Conservation (phyloP, 2,329 filamentous ascomycete genomes). For the Ophiocordyceps camponoti-saundersi region DNA sequence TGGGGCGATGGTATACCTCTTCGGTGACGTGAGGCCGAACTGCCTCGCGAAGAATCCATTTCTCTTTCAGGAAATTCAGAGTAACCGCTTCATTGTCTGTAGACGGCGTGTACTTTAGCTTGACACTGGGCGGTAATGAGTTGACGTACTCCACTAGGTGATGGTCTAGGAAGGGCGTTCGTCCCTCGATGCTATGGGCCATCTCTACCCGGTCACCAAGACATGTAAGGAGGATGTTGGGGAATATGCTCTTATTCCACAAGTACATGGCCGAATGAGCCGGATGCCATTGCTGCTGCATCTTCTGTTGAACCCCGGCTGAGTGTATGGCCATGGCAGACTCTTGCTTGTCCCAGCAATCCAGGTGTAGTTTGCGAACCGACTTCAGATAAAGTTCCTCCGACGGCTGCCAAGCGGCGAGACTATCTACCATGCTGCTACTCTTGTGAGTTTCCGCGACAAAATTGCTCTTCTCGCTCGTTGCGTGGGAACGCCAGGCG, state of each 20-base stretch:
- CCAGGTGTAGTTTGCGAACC: not conserved
- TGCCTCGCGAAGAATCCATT: slow-evolving; percentile 34
- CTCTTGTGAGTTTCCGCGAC: not conserved
- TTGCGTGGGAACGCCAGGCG: not conserved
- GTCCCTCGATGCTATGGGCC: slow-evolving; percentile 17
- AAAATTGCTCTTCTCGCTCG: not conserved
- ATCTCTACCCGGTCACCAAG: slow-evolving; percentile 18
- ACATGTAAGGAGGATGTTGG: slow-evolving; percentile 12
- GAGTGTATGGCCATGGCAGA: not conserved
- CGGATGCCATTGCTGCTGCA: slow-evolving; percentile 2
- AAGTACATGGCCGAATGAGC: slow-evolving; percentile 1
- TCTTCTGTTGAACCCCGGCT: not conserved
- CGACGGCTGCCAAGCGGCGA: not conserved
- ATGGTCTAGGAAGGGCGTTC: slow-evolving; percentile 16
- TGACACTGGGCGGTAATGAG: slow-evolving; percentile 3
- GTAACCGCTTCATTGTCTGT: not conserved
- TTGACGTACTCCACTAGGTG: slow-evolving; percentile 6
- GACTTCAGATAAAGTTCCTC: not conserved
- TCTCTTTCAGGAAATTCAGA: slow-evolving; percentile 19
- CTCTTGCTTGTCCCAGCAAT: not conserved
- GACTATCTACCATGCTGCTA: not conserved
- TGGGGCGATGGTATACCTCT: slow-evolving; percentile 30
- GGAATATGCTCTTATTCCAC: slow-evolving; percentile 5
- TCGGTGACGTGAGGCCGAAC: slow-evolving; percentile 30
- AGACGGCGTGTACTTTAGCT: not conserved